Base-by-base conservation (phyloP, 163 green algal genomes). In the Scenedesmus sp. region DNA sequence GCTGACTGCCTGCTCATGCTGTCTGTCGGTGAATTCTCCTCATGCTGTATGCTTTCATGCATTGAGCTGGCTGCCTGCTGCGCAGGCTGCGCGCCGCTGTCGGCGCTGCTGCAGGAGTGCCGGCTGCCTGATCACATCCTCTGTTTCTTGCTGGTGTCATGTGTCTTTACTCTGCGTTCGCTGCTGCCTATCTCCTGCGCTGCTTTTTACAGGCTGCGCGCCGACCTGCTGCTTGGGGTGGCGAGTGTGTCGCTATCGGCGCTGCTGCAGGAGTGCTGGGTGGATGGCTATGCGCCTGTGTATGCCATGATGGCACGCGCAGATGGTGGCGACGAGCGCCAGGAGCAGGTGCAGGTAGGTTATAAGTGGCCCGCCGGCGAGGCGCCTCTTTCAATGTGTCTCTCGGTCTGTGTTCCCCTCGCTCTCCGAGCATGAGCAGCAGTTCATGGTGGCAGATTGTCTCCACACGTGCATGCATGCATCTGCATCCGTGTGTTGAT, bases 201-300 rank as follows among this genome's bases (percentile, higher is more conserved):
- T 26, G 66, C 66, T 79, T 6, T 67, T 12, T 91, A 20, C 93
- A 96, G 94, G 93, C 91, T 96, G 77, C 90, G 93, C 0, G 89
- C 94, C 1, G 96, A 98, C 92, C 93, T 90, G 85, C 93, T 97
- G 91, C 90, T 98, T 79, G 96, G 96, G 0, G 84, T 95, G 4
- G 96, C 95, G 0, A 93, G 91, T 54, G 94, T 98, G 23, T 94
- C 96, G 2, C 94, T 98, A 55, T 87, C 92, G n/a, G 94, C 95
- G 73, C 93, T 98, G 89, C 95, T 98, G 59, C 95, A 97, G 76
- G 96, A 97, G 91, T 94, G 92, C 67, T 98, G 96, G 95, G 95
- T 98, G 92, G 96, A 98, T 46, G 96, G 96, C 52, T 96, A 96
- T 55, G 96, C 95, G 13, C 95, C 96, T 55, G 95, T 98, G 57